A percentile compares a stretch with the other conserved stretches of the same genome.
These are phyloP conservation scores for Sabuloglossum arenarium DNA, from an alignment of 495 filamentous ascomycete species.

Conservation along the genomic window DNA sequence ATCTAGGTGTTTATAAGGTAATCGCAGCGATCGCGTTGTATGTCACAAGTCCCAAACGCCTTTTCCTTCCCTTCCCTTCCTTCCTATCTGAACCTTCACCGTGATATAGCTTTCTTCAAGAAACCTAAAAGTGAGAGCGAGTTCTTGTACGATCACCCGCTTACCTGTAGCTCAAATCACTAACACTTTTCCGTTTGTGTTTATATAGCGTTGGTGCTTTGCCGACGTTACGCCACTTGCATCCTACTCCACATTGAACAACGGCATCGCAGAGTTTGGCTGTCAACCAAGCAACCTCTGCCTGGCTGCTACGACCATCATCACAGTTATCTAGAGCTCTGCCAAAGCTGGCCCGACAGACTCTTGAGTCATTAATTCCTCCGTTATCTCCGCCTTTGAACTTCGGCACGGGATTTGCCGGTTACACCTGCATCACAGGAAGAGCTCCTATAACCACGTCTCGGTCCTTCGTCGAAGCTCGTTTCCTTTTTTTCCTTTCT, in stretches of 20 bases:
- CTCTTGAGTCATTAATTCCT: background rate
- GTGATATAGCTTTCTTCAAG: background rate
- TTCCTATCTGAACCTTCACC: background rate
- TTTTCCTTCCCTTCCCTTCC: background rate
- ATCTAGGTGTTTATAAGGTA: background rate
- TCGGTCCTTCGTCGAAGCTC: conserved; percentile 21
- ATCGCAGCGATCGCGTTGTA: background rate
- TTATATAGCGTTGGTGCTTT: background rate
- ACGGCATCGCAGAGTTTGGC: background rate
- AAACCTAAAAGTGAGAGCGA: background rate
- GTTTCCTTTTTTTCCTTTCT: conserved; percentile 32
- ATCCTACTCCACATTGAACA: background rate
- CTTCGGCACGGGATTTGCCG: background rate
- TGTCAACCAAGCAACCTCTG: background rate
- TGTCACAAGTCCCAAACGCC: background rate
- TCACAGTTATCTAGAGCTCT: background rate
- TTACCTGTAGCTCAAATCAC: background rate
- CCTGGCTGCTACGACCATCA: background rate
- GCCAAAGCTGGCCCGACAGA: background rate
- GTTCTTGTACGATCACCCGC: background rate
- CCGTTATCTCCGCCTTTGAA: background rate
- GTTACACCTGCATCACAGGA: background rate
- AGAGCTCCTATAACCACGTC: background rate
- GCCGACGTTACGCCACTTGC: background rate
- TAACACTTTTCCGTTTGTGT: background rate